Evolutionary conservation across 805 yeast species (phyloP), one percentile per base, ranked within the genome.

Genomic region (Ogataea saltuana): DNA sequence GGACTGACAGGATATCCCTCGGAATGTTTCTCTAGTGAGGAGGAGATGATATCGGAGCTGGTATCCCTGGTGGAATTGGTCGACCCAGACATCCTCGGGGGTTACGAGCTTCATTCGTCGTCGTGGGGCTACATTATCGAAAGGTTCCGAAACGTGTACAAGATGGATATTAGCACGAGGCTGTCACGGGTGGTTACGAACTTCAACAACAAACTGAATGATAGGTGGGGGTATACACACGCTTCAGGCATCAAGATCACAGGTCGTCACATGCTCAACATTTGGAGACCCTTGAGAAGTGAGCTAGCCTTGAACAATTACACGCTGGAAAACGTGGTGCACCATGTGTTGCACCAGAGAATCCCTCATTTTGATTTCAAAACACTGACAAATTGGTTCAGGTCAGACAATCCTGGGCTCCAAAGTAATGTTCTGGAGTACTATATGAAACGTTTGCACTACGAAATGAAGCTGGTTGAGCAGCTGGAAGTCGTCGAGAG

Each of bases 111-210:
- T 5, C 85, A 88, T 49, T 67, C 81, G 1, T 55, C 76, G 0
- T 87, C 97, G 0, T 91, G 98, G 98, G 98, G 99, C 0, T 93
- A 86, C 55, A 41, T 90, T 0, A 71, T 86, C 19, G 93, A 86
- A 40, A 61, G 99, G 34, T 73, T 76, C 43, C 59, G 68, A 13
- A 48, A 45, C 0, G 63, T 58, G 2, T 71, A 71, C 54, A 76
- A 75, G 2, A 63, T 74, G 10, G 84, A 87, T 51, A 50, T 88
- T 3, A 60, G 75, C n/a, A 67, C 71, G 0, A 75, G 78, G 32
- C 59, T 89, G 1, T 79, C 96, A 1, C 66, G 96, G 42, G 83
- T 83, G 0, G 63, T 57, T 1, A 53, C 46, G 18, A 74, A 75
- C 31, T 68, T 72, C 25, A 70, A 69, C 30, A 80, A 78, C 25